phyloP scores from a whole-genome alignment of 2,329 filamentous ascomycete genomes.

The Alternaria ethzedia region DNA sequence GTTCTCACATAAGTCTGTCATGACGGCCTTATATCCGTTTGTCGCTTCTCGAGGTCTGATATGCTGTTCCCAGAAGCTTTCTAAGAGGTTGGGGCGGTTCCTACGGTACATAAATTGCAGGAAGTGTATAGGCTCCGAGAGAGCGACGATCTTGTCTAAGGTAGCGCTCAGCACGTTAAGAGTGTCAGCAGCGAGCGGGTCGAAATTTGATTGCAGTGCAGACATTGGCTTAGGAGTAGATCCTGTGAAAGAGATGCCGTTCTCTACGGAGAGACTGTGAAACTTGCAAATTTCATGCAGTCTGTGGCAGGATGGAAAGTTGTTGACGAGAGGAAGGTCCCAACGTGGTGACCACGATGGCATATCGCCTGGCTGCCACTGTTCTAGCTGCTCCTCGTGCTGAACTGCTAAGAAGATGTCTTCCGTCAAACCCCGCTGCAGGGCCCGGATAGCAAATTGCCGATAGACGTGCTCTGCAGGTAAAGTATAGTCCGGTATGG shows the following conservation, averaged over 20 bases:
- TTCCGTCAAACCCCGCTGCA: not conserved
- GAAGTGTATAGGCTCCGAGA: fast-evolving
- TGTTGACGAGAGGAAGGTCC: fast-evolving
- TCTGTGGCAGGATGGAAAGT: not conserved
- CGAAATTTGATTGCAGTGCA: fast-evolving
- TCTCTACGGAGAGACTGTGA: not conserved
- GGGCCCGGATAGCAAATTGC: not conserved
- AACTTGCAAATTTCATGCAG: not conserved
- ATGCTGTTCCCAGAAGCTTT: not conserved
- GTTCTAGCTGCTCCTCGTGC: not conserved
- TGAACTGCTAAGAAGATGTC: not conserved
- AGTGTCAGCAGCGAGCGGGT: not conserved
- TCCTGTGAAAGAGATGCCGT: not conserved
- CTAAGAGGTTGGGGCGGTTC: no score
- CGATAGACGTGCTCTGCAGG: not conserved
- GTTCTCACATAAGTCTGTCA: not conserved
- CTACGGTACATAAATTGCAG: not conserved
- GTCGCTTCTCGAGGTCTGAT: not conserved
- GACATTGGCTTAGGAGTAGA: fast-evolving
- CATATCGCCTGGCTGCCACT: not conserved
- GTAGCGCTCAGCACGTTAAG: not conserved
- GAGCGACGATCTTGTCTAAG: not conserved
- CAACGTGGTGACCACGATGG: not conserved
- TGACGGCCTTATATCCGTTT: not conserved
- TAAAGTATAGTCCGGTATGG: not conserved